Evolutionary conservation across 768 basidiomycete genomes (phyloP), one percentile per base, ranked within the genome.

Genomic region (Dictyophora rubrovolvata): DNA sequence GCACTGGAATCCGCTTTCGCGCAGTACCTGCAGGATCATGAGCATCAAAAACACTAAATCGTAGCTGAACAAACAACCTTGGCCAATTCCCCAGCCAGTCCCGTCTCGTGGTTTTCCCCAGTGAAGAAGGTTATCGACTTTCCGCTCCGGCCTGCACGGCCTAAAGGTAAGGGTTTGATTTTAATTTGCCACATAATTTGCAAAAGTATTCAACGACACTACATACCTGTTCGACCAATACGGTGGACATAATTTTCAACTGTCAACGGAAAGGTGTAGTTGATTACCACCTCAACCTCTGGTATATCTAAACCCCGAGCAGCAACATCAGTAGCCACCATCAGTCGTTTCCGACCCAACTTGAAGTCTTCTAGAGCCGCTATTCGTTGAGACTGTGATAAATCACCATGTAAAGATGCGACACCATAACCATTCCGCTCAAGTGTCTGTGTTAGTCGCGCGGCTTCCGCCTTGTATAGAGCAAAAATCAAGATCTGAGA

Each of bases 111-210:
- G 46, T 83, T 73, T 56, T 91, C 89, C 5, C 94, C 94, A 0
- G 95, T 97, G 74, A 97, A 98, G 77, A 96, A 97, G 20, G 95
- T 98, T 65, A 96, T 86, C 20, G 91, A 88, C 70, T 90, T 91
- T 57, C 95, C 95, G 42, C 75, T 82, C 68, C 86, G 84, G 11
- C 94, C 94, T 37, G 89, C 95, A 55, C 95, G 88, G 10, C 95
- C 93, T 82, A 71, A 70, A 61, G 70, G 46, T 18, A 35, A 18
- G 54, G 48, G 9, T 12, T 46, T 14, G 49, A 47, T 54, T 28
- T 62, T 36, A 46, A 16, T 42, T 17, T 53, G 28, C 17, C 12
- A 22, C 42, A 9, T 47, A 37, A 14, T 68, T 67, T 0, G 69
- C 67, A 65, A 66, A 67, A 65, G 67, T 69, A 64, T 66, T 67